Evolutionary conservation across 208 protist species (phyloP).

Genomic region (Acanthamoeba castellanii): DNA sequence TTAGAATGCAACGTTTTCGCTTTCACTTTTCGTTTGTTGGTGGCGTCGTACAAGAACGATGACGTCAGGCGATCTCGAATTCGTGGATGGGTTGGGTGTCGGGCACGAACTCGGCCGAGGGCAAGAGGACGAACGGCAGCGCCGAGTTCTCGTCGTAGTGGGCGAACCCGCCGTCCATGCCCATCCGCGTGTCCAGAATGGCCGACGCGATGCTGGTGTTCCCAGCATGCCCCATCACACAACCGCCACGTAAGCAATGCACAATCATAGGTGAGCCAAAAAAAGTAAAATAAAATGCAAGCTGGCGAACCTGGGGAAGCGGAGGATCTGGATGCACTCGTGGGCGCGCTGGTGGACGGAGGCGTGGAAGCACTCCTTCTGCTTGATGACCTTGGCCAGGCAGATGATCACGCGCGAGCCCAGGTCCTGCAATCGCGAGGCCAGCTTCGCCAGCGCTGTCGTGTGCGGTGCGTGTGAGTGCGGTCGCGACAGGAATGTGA

Average conservation of each 20-base stretch:
- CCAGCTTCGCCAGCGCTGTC: constrained; percentile 61
- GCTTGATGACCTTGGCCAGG: constrained; percentile 67
- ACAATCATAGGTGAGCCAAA: not conserved
- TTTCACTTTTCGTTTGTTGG: too few relatives aligned
- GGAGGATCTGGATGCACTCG: constrained; percentile 57
- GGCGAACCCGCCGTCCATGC: not conserved
- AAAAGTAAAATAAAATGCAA: not conserved
- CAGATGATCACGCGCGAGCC: constrained; percentile 43
- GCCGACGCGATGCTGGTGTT: constrained; percentile 36
- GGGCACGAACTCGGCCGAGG: constrained; percentile 15
- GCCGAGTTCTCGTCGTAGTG: constrained; percentile 40
- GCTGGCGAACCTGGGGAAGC: constrained; percentile 30
- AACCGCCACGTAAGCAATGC: not conserved
- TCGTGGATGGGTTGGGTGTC: constrained; percentile 44
- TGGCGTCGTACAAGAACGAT: too few relatives aligned
- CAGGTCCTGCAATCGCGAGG: constrained; percentile 46
- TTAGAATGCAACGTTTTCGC: too few relatives aligned
- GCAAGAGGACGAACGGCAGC: constrained; percentile 42
- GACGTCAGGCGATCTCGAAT: not conserved
- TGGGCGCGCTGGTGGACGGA: constrained; percentile 37
- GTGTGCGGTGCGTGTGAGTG: not conserved
- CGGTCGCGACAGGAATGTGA: not conserved
- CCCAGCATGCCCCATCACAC: not conserved
- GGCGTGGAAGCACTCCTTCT: constrained; percentile 59
- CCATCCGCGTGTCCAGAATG: constrained; percentile 43